Base-by-base conservation (phyloP, 2,329 filamentous ascomycete genomes). In the Ophiocordyceps camponoti-saundersi region DNA sequence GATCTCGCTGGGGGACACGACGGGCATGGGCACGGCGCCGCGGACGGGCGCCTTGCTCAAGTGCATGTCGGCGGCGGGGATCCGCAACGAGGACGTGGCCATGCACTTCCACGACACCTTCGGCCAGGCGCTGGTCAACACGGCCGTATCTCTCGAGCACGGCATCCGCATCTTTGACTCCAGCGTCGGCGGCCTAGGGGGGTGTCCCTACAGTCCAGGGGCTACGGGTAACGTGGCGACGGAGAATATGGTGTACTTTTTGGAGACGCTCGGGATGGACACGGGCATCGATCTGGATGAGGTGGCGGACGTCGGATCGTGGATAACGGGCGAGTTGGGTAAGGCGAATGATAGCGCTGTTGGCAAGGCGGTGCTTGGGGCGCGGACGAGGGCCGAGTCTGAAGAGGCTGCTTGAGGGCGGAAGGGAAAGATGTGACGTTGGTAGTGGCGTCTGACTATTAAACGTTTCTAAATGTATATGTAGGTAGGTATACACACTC, bases 41-140 rank as follows among this genome's bases (percentile, higher is more conserved):
- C 69, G 77, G 48, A 86, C 82, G 2, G 67, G 70, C 47, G 74
- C 77, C 48, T 66, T 88, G 44, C 67, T 88, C 48, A 71, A 72
- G 52, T 79, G 79, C 48, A 66, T 87, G 62, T 63, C 70, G 10
- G 73, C 77, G 1, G 82, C 82, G 2, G 82, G 80, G 0, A 72
- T 93, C 18, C 72, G 80, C 20, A 73, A 72, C 47, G 77, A 80
- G 55, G 80, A 85, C 55, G 65, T 93, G 12, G 85, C 85, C 0
- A 79, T 89, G 66, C 87, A 94, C 62, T 90, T 93, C 57, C 87
- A 94, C 61, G 85, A 94, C 58, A 93, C 87, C 1, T 90, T 88
- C 58, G 86, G 85, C 1, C 82, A 88, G 66, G 86, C 85, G 1
- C 68, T 90, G n/a, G 81, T 87, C 8, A 93, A 93, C 58, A 81